A percentile compares a stretch with the other conserved stretches of the same genome.
These are phyloP conservation scores for Corylus heterophylla DNA, from an alignment of 306 rosid species.

Conservation along the genomic window DNA sequence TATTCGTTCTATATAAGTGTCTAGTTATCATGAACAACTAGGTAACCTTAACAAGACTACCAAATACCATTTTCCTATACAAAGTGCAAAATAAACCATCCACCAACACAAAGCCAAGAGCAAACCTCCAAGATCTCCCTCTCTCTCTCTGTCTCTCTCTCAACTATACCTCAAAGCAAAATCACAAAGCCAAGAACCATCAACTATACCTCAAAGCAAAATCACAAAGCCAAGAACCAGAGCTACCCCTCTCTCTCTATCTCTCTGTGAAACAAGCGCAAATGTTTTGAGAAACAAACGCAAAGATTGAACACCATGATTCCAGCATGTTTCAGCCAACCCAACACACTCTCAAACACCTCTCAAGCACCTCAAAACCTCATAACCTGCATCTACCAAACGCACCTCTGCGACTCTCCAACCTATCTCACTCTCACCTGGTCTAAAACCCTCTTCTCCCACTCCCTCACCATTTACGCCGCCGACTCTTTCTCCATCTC, in stretches of 20 bases:
- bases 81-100: background rate
- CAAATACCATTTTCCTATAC: background rate
- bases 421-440: conserved; percentile 68
- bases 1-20: too few species aligned
- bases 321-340: conserved; percentile 83
- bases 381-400: conserved; percentile 64
- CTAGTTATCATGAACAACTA: too few species aligned
- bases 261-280: background rate
- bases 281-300: conserved; percentile 34
- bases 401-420: conserved; percentile 54
- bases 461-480: conserved; percentile 53
- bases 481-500: conserved; percentile 56
- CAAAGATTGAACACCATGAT: conserved; percentile 46
- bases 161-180: conserved; percentile 15
- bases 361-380: conserved; percentile 54
- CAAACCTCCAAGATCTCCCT: background rate
- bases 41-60: background rate
- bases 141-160: background rate
- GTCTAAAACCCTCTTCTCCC: conserved; percentile 59
- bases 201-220: background rate
- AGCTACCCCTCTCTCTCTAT: background rate
- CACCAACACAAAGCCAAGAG: conserved; percentile 8
- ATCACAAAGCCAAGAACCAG: background rate
- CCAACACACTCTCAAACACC: conserved; percentile 48
- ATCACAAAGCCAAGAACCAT: background rate